phyloP scores from a whole-genome alignment of 1,139 yeast genomes.

The Neolecta irregularis region DNA sequence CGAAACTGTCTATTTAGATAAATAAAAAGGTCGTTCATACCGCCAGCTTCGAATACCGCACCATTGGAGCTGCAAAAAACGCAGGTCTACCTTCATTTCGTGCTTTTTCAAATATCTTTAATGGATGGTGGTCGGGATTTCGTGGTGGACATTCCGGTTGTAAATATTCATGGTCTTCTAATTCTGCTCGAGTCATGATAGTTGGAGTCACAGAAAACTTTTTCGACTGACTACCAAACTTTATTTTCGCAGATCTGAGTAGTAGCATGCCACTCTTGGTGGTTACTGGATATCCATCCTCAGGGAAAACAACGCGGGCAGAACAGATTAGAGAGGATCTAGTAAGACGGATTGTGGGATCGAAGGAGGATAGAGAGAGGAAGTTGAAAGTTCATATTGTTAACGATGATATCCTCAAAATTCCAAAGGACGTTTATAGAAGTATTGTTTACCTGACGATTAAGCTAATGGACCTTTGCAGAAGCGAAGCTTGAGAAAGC shows the following conservation, averaged over 20 bases:
- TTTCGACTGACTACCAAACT: no score
- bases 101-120: slow-evolving; percentile 35
- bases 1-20: no score
- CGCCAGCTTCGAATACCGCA: slow-evolving; percentile 79
- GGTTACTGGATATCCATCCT: slow-evolving; percentile 69
- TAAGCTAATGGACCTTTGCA: slow-evolving; percentile 1
- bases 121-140: slow-evolving; percentile 33
- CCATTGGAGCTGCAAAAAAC: slow-evolving; percentile 91
- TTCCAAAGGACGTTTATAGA: slow-evolving; percentile 48
- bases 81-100: slow-evolving; percentile 42
- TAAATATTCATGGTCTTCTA: no score
- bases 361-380: slow-evolving; percentile 32
- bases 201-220: no score
- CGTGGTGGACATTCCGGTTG: no score
- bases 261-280: slow-evolving; percentile 74
- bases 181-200: no score
- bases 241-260: no score
- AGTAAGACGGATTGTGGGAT: slow-evolving; percentile 32
- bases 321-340: slow-evolving; percentile 35
- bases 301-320: slow-evolving; percentile 75
- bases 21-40: no score
- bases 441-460: slow-evolving; percentile 15
- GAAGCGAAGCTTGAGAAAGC: slow-evolving; percentile 64
- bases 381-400: slow-evolving; percentile 50
- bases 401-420: slow-evolving; percentile 64